Percentiles rank a stretch among this genome's conserved stretches.
Evolutionary conservation across 257 asterid species (phyloP).

Genomic region (Penstemon barbatus): DNA sequence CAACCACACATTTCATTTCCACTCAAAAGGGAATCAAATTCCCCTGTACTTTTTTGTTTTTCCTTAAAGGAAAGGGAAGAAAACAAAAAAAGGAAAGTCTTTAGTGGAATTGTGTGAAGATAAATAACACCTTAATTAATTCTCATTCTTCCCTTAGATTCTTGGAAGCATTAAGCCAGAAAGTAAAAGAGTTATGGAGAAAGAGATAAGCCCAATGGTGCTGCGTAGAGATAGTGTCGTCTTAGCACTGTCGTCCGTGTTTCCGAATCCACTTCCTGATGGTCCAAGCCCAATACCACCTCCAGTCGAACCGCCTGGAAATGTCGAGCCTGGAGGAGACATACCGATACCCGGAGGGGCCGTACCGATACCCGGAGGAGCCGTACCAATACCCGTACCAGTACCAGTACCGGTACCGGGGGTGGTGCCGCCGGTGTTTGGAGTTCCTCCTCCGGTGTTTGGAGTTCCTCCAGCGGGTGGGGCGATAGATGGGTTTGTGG

Average conservation of each 20-base stretch:
- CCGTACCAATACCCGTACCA: too few relatives aligned
- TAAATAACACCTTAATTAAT: constrained; percentile 16
- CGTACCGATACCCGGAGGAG: too few relatives aligned
- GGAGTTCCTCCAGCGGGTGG: constrained; percentile 30
- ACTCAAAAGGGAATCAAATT: constrained; percentile 32
- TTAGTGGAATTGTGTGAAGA: constrained; percentile 22
- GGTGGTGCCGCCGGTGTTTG: not conserved
- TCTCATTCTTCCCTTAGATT: constrained; percentile 10
- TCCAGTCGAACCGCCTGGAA: not conserved
- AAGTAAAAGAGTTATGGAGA: constrained; percentile 29
- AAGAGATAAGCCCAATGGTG: constrained; percentile 15
- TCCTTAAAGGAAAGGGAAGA: constrained; percentile 25
- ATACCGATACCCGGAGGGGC: too few relatives aligned
- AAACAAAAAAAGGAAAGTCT: constrained; percentile 28
- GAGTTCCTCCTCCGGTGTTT: constrained; percentile 13
- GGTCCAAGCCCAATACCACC: constrained; percentile 28
- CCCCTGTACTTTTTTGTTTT: constrained; percentile 20
- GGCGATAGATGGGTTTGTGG: constrained; percentile 31
- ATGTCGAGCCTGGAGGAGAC: too few relatives aligned
- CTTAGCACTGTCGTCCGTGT: constrained; percentile 21
- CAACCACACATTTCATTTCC: constrained; percentile 4
- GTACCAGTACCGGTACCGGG: constrained; percentile 24
- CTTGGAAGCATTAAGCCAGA: constrained; percentile 31
- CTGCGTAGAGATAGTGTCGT: constrained; percentile 16
- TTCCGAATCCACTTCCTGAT: constrained; percentile 30